Evolutionary conservation across 805 yeast species (phyloP).

Genomic region (Candida alai): DNA sequence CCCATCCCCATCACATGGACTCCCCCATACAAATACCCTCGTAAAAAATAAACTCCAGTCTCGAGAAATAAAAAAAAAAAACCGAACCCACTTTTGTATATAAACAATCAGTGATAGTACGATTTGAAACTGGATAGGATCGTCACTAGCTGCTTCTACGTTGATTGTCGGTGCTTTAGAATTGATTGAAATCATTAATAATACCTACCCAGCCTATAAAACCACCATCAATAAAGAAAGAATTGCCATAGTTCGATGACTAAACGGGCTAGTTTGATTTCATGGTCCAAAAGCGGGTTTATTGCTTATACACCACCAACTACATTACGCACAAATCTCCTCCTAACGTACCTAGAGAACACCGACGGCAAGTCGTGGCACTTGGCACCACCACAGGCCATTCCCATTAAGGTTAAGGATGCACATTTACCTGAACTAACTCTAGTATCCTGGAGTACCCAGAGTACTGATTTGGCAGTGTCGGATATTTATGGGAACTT

Average conservation of each 20-base stretch:
- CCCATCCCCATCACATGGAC: too few species aligned
- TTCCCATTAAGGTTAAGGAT: constrained; percentile 26
- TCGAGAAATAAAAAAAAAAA: too few species aligned
- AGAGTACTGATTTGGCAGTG: constrained; percentile 78
- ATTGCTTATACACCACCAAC: constrained; percentile 58
- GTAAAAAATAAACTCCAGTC: too few species aligned
- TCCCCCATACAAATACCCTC: not conserved
- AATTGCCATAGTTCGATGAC: constrained; percentile 6
- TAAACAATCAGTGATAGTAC: too few species aligned
- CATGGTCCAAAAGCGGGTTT: constrained; percentile 85
- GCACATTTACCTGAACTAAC: constrained; percentile 30
- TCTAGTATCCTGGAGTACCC: constrained; percentile 66
- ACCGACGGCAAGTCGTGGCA: constrained; percentile 78
- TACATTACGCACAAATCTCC: constrained; percentile 32
- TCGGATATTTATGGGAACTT: constrained; percentile 68
- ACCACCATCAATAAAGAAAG: constrained; percentile 2
- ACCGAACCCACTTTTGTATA: too few species aligned
- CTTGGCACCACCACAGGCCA: constrained; percentile 53
- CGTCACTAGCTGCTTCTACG: too few species aligned
- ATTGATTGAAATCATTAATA: constrained; percentile 1
- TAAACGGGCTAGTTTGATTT: constrained; percentile 26
- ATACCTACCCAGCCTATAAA: constrained; percentile 1
- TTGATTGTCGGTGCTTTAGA: constrained; percentile 1
- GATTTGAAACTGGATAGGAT: too few species aligned
- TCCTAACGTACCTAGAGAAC: constrained; percentile 67